Base-by-base conservation (phyloP, 306 rosid species). In the Medicago arabica region DNA sequence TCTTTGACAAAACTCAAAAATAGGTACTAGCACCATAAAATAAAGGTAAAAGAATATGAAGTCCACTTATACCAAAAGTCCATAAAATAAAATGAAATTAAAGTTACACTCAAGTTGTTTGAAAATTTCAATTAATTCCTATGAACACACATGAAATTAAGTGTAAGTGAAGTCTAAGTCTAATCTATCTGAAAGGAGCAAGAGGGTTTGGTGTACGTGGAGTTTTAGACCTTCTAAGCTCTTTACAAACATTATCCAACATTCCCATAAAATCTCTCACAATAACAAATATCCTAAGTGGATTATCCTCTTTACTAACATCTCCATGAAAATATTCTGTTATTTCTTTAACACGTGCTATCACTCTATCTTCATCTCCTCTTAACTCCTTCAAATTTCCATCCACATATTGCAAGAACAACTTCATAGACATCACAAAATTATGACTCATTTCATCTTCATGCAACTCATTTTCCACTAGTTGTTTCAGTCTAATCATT, bases 191-290 rank as follows among this genome's bases (percentile, higher is more conserved):
- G 71, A 93, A 90, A 8, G 95, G 90, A 57, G 98, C 94, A 54
- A 93, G 95, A 77, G 98, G 95, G 23, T 82, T 89, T 17, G 87
- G 90, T 11, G 79, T 80, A 15, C 92, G 92, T 0, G 89, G 16
- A 14, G 79, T 57, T 71, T 83, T 87, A 25, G 80, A 82, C 68
- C 75, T 87, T 81, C 98, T 85, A 81, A 93, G 91, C 85, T 93
- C 96, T 85, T 90, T 96, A 81, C 97, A 96, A 12, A 96, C 97
- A 83, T 87, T 83, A 78, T 96, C 97, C 79, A 96, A 83, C 96
- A 90, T 89, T 2, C 92, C 92, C 79, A 96, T 50, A 81, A 96
- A 96, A 72, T 96, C 99, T 72, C 98, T 96, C 44, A 96, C 98
- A 16, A 96, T 90, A 74, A 96, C 97, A 82, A 96, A 96, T 8